phyloP scores from a whole-genome alignment of 208 protist species.

The Crithidia bombi region DNA sequence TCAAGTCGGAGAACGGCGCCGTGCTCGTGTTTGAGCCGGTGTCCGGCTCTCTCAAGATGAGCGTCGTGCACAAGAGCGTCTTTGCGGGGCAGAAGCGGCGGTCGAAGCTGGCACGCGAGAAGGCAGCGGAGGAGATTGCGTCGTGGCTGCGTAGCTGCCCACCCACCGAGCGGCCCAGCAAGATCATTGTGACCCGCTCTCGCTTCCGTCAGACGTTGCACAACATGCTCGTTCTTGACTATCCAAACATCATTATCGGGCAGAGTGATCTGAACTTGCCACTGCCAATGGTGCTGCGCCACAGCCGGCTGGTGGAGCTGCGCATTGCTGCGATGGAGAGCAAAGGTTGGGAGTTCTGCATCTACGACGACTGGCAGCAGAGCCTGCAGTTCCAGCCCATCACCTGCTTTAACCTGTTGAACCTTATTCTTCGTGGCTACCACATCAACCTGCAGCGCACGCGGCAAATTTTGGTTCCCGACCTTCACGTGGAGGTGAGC shows the following conservation, averaged over 20 bases:
- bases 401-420: conserved; percentile 99
- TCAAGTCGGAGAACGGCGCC: conserved; percentile 97
- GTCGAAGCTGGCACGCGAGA: conserved; percentile 99
- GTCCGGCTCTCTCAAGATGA: conserved; percentile 99
- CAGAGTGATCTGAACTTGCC: conserved; percentile 99
- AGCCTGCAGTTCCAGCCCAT: conserved; percentile 95
- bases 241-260: conserved; percentile 99
- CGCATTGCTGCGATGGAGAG: conserved; percentile 99
- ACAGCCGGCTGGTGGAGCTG: conserved; percentile 99
- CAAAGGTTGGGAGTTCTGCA: conserved; percentile 98
- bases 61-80: conserved; percentile 99
- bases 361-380: conserved; percentile 99
- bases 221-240: conserved; percentile 98
- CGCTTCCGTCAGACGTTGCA: conserved; percentile 94
- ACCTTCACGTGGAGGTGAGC: conserved; percentile 96
- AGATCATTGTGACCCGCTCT: conserved; percentile 99
- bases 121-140: conserved; percentile 99
- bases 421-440: conserved; percentile 99
- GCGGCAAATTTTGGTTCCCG: conserved; percentile 97
- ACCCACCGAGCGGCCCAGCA: conserved; percentile 99
- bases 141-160: conserved; percentile 99
- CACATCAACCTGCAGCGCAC: conserved; percentile 97
- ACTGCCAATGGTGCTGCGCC: conserved; percentile 98
- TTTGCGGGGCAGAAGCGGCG: conserved; percentile 99
- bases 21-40: conserved; percentile 99